Evolutionary conservation across 2,329 filamentous ascomycete genomes (phyloP), one percentile per base, ranked within the genome.

Genomic region (Colletotrichum destructivum): DNA sequence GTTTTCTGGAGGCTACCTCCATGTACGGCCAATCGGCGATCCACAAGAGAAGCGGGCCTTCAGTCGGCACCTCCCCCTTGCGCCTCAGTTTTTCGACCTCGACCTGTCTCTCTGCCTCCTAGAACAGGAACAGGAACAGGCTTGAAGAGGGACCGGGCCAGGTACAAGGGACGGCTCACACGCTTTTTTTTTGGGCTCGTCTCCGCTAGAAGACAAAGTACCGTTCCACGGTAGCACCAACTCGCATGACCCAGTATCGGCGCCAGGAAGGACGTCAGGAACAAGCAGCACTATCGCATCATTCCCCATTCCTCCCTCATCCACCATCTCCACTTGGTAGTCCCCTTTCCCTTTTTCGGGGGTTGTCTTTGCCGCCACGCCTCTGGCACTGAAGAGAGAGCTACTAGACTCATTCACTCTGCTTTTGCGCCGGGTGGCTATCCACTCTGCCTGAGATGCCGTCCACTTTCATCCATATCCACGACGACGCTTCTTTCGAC

Each of bases 21-120:
- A 62, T 61, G 68, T 66, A 47, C 63, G 68, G 63, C 56, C 68
- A 71, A 71, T 71, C 63, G 68, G 63, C 56, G 68, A 67, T 67
- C 55, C 63, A 62, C 49, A 65, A 21, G 16, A 51, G 31, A 40
- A 56, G 56, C 59, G 51, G 64, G 66, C 52, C 16, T 55, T 18
- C 26, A 35, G 52, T n/a, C 51, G 15, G 13, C 49, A 3, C 8
- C 38, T 46, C 11, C 26, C 35, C 49, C 49, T 31, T 52, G 23
- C 23, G 23, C 59, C 40, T 57, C 55, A 9, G 18, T 26, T 18
- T 26, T 47, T 66, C 42, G 18, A 23, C 47, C 55, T 47, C 15
- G 31, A 61, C 56, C 46, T 35, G 26, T 26, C 26, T 26, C 31
- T 52, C 21, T 15, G 35, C 63, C 38, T 42, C 44, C 55, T 38